Conservation (phyloP, 495 filamentous ascomycete species). For the Copromyces sp. region DNA sequence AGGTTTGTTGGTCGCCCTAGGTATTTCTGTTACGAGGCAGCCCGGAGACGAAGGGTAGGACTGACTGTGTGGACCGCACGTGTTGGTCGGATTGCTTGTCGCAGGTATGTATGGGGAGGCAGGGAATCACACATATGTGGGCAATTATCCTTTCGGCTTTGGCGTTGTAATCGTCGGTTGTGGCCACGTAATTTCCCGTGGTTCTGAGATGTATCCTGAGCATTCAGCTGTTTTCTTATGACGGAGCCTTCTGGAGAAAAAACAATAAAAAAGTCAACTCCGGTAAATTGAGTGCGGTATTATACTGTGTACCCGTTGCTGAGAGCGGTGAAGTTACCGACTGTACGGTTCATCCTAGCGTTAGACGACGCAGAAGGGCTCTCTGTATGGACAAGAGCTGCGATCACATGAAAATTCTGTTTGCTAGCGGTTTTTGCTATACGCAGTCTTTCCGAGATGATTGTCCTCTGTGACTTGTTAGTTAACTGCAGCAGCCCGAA, state of each 20-base stretch:
- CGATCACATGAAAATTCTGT: not conserved
- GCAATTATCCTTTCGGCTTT: not conserved
- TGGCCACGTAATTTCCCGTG: not conserved
- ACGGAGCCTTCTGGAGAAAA: no score
- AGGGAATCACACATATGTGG: not conserved
- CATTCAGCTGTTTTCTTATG: not conserved
- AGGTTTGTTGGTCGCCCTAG: not conserved
- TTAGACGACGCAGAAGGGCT: not conserved
- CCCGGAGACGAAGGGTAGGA: not conserved
- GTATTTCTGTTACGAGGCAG: not conserved
- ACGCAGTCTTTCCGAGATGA: not conserved
- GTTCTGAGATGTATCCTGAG: not conserved
- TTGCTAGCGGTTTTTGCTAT: not conserved
- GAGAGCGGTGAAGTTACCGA: not conserved
- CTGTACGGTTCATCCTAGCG: not conserved
- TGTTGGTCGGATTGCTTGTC: not conserved
- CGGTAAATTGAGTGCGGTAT: not conserved
- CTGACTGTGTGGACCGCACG: not conserved
- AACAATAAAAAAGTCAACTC: not conserved
- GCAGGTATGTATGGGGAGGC: not conserved
- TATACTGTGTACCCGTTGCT: not conserved
- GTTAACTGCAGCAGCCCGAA: not conserved
- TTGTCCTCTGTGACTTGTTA: not conserved
- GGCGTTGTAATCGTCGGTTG: not conserved
- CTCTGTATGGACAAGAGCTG: not conserved